Evolutionary conservation across 352 stramenopile species (phyloP).

Genomic region (Phytopythium aichiense): DNA sequence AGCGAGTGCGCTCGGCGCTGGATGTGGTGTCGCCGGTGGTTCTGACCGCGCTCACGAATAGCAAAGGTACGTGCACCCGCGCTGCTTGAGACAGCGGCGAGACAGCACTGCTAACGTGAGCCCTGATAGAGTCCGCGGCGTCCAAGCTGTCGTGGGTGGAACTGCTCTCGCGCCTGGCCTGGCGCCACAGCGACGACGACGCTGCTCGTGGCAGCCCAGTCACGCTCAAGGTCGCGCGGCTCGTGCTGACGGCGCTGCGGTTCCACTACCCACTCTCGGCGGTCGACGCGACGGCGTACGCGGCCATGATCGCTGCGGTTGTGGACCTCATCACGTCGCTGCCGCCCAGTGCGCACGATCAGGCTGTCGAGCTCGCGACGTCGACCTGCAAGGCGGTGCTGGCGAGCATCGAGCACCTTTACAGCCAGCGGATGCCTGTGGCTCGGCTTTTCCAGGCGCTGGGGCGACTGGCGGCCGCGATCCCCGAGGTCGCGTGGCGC

Average conservation of each 20-base stretch:
- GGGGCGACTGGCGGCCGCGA: conserved; percentile 20
- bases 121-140: conserved; percentile 12
- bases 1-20: conserved; percentile 9
- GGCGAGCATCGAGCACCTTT: conserved; percentile 22
- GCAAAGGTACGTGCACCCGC: conserved; percentile 8
- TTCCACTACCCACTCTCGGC: conserved; percentile 24
- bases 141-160: conserved; percentile 33
- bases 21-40: conserved; percentile 27
- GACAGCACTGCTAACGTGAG: background rate
- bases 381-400: conserved; percentile 15
- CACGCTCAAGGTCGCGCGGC: conserved; percentile 3
- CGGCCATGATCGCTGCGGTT: conserved; percentile 28
- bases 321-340: conserved; percentile 35
- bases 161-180: conserved; percentile 35
- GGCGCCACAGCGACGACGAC: conserved; percentile 19
- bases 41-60: conserved; percentile 28
- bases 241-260: conserved; percentile 32
- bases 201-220: conserved; percentile 3
- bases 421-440: conserved; percentile 24
- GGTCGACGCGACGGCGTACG: conserved; percentile 20
- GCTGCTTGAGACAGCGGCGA: background rate
- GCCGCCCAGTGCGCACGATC: background rate
- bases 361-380: conserved; percentile 2
- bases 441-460: conserved; percentile 45
- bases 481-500: conserved; percentile 23